Base-by-base conservation (phyloP, 306 rosid genomes). In the Gleditsia sinensis region DNA sequence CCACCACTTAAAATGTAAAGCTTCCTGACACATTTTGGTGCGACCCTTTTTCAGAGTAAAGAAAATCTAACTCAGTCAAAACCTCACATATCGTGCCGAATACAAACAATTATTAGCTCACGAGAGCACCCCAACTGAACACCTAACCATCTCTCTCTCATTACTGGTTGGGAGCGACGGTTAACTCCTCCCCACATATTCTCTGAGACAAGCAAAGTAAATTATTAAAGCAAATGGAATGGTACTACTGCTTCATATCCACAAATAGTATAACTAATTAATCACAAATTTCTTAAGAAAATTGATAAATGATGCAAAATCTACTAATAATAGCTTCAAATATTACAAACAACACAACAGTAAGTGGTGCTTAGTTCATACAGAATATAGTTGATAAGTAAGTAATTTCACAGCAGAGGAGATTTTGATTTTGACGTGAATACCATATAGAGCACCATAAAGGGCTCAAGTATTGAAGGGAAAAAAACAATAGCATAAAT, bases 61-160 rank as follows among this genome's bases (percentile, higher is more conserved):
- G 63, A 34, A 37, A 20, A 3, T 3, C 11, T 51, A 46, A 70
- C 23, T 66, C 9, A 32, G 63, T 40, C 71, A 72, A 58, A 60
- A 48, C 67, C 72, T 64, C 67, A 33, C 50, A 46, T 33, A 67
- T 9, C 12, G 46, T 71, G 74, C 49, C 5, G 56, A 71, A 67
- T 78, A 37, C 49, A 60, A 42, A 81, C 81, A 81, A 59, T 33
- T 25, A 49, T 6, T 1, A 37, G 65, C 69, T 84, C 89, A 82
- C 86, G 79, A 61, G 86, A 72, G 61, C 70, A 71, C 36, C 67
- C 74, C 19, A 67, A 77, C 80, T 32, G 78, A 83, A 72, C 75
- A 74, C 80, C 83, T 23, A 71, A 67, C 63, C 32, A 61, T 21
- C 66, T 4, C 21, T 56, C 59, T 58, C 65, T n/a, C 23, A 3